These are phyloP conservation scores for Phytophthora crassamura DNA, from an alignment of 352 stramenopile species.

Conservation along the genomic window DNA sequence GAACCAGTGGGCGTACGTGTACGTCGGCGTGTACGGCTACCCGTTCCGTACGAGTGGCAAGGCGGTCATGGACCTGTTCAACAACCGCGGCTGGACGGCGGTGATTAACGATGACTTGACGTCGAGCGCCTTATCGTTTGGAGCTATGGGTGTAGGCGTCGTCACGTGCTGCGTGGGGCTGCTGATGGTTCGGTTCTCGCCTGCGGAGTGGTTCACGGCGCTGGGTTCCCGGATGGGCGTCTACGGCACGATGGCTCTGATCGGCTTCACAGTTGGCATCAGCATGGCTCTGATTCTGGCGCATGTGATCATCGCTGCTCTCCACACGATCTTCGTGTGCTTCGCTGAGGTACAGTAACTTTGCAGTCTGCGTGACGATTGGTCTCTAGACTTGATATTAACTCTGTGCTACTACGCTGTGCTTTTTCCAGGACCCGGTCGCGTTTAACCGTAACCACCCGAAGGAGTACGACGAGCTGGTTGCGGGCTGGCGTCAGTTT, in stretches of 20 bases:
- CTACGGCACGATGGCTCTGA: conserved; percentile 64
- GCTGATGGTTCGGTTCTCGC: conserved; percentile 74
- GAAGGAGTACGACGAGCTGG: conserved; percentile 80
- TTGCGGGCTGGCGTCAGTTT: conserved; percentile 83
- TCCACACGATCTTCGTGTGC: conserved; percentile 90
- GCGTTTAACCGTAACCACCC: conserved; percentile 86
- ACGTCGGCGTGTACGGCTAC: conserved; percentile 91
- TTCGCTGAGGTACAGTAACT: conserved; percentile 73
- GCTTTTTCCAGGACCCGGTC: conserved; percentile 63
- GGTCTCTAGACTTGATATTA: too few species aligned
- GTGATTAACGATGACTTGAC: conserved; percentile 93
- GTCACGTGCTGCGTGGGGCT: conserved; percentile 70
- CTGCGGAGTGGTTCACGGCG: conserved; percentile 59
- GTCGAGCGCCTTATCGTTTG: conserved; percentile 82
- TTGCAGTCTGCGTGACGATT: conserved; percentile 2
- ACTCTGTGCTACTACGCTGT: conserved; percentile 9
- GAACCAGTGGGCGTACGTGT: conserved; percentile 92
- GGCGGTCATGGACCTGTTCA: conserved; percentile 89
- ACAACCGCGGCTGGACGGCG: conserved; percentile 85
- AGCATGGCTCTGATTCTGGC: conserved; percentile 87
- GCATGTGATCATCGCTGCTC: conserved; percentile 82
- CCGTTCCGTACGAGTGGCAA: conserved; percentile 87
- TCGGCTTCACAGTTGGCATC: conserved; percentile 84
- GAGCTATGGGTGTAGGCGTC: conserved; percentile 79
- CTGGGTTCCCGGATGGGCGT: conserved; percentile 54